These are phyloP conservation scores for Sphagnum contortum DNA, from an alignment of 225 moss, liverwort and hornwort genomes.

Conservation along the genomic window DNA sequence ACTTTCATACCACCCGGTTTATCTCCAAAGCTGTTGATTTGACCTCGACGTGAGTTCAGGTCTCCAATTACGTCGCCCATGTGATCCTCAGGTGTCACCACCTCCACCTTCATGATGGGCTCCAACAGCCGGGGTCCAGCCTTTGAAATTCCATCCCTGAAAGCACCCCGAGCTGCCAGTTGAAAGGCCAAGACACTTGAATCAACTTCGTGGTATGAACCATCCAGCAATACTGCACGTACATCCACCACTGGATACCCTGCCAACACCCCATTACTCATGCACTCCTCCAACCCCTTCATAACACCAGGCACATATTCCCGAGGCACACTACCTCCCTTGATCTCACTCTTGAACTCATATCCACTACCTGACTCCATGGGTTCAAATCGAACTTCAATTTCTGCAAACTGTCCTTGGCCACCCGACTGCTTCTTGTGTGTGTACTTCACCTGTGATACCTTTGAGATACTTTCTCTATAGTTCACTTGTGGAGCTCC, in stretches of 20 bases:
- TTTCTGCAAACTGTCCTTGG: constrained; percentile 97
- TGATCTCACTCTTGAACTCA: constrained; percentile 98
- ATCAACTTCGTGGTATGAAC: constrained; percentile 92
- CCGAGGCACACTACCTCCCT: constrained; percentile 87
- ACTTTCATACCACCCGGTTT: constrained; percentile 98
- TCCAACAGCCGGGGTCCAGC: constrained; percentile 84
- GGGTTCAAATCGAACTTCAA: constrained; percentile 93
- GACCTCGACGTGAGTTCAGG: constrained; percentile 82
- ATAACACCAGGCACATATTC: constrained; percentile 97
- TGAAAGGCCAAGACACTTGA: constrained; percentile 98
- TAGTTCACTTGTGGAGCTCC: constrained; percentile 99
- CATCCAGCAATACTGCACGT: constrained; percentile 82
- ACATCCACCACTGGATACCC: constrained; percentile 98
- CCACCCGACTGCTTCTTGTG: constrained; percentile 99
- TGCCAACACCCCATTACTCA: constrained; percentile 92
- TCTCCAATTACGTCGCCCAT: constrained; percentile 99
- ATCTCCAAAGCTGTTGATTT: constrained; percentile 73
- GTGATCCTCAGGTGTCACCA: constrained; percentile 93
- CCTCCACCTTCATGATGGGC: constrained; percentile 98
- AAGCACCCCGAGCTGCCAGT: constrained; percentile 89
- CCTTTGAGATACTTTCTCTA: constrained; percentile 88
- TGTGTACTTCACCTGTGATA: constrained; percentile 62
- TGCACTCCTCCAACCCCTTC: constrained; percentile 95
- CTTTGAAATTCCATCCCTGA: constrained; percentile 75
- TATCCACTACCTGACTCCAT: constrained; percentile 74